phyloP scores from a whole-genome alignment of 257 asterid species.

The Solanum neorickii region DNA sequence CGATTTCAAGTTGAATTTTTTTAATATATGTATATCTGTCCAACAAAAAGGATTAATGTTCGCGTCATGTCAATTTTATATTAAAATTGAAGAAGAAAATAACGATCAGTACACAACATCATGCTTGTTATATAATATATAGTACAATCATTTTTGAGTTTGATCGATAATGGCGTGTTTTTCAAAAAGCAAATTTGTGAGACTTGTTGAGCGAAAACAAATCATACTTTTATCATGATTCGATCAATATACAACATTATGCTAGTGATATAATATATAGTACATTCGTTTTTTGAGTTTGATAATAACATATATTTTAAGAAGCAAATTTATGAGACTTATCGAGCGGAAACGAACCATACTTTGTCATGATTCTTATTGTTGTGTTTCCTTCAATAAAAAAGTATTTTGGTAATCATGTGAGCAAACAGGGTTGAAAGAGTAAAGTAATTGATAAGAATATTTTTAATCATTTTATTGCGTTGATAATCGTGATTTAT shows the following conservation, averaged over 20 bases:
- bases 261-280: too few relatives aligned
- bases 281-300: too few relatives aligned
- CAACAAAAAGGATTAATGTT: background rate
- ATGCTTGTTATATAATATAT: too few relatives aligned
- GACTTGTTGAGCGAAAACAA: background rate
- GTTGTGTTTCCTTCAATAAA: background rate
- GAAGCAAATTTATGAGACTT: too few relatives aligned
- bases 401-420: background rate
- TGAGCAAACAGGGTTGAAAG: background rate
- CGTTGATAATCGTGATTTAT: background rate
- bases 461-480: background rate
- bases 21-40: background rate
- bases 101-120: background rate
- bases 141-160: background rate
- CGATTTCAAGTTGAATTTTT: background rate
- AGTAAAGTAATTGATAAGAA: background rate
- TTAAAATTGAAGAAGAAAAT: background rate
- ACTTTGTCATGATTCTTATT: background rate
- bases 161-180: background rate
- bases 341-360: too few relatives aligned
- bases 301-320: too few relatives aligned
- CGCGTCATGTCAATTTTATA: background rate
- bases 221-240: background rate
- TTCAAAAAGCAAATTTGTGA: background rate
- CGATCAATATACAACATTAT: background rate